Evolutionary conservation across 805 yeast species (phyloP).

Genomic region (Teunomyces funiuensis): DNA sequence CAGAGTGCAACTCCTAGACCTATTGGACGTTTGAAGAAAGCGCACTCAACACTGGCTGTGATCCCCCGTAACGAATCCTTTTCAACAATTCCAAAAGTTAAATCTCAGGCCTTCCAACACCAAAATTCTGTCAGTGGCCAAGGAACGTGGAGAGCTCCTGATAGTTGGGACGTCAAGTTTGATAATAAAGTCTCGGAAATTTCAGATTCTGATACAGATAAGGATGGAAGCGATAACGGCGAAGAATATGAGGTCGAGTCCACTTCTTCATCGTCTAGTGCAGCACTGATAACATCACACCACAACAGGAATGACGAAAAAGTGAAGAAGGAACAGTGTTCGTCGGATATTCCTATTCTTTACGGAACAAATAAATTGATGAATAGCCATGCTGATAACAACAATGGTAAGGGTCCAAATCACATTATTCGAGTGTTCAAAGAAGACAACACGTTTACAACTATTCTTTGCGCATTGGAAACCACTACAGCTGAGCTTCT

Average conservation of each 20-base stretch:
- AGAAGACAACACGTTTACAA: conserved; percentile 81
- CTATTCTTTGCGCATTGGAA: conserved; percentile 75
- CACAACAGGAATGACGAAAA: neutral
- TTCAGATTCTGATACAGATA: conserved; percentile 16
- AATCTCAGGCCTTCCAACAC: neutral
- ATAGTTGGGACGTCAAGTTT: conserved; percentile 48
- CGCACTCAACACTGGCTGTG: conserved; percentile 9
- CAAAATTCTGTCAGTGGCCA: conserved; percentile 1
- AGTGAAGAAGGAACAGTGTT: neutral
- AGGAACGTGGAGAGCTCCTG: conserved; percentile 46
- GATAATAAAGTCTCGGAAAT: conserved; percentile 12
- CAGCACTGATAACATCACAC: conserved; percentile 5
- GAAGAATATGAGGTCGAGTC: conserved; percentile 8
- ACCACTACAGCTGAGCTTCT: conserved; percentile 76
- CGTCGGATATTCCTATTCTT: conserved; percentile 27
- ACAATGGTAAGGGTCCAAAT: conserved; percentile 28
- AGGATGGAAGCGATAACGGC: conserved; percentile 7
- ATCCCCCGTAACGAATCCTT: neutral
- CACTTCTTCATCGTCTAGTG: conserved; percentile 4
- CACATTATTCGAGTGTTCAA: conserved; percentile 72
- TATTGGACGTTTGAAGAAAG: conserved; percentile 5
- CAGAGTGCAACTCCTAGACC: conserved; percentile 1
- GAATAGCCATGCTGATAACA: conserved; percentile 5
- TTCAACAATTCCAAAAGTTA: neutral
- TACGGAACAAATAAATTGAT: conserved; percentile 24